Percentiles rank a stretch among this genome's conserved stretches.
These are phyloP conservation scores for Beauveria sp. DNA, from an alignment of 2,329 filamentous ascomycete genomes.

Conservation along the genomic window DNA sequence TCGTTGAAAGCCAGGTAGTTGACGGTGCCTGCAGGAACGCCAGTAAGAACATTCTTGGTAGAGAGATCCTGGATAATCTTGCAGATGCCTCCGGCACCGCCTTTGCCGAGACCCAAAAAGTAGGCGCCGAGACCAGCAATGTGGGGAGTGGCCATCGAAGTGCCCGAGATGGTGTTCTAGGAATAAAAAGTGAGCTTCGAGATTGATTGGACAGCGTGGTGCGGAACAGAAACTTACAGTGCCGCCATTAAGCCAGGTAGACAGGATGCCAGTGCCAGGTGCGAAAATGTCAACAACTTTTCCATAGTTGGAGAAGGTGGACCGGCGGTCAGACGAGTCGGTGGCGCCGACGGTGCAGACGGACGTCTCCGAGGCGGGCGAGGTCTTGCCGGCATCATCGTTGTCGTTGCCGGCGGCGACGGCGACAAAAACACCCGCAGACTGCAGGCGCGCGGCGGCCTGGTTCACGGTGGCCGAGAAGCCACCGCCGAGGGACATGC, in stretches of 20 bases:
- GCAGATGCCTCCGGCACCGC: constrained; percentile 28
- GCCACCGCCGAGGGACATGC: constrained; percentile 46
- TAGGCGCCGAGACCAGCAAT: constrained; percentile 56
- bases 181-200: not conserved
- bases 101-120: constrained; percentile 42
- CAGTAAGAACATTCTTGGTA: constrained; percentile 30
- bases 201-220: not conserved
- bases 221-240: not conserved
- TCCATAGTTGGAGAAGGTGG: constrained; percentile 47
- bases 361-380: constrained; percentile 39
- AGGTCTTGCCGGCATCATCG: constrained; percentile 36
- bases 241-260: constrained; percentile 21
- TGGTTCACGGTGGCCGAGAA: constrained; percentile 37
- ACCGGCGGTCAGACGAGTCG: constrained; percentile 32
- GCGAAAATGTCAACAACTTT: constrained; percentile 23
- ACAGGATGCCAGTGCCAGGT: constrained; percentile 33
- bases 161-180: constrained; percentile 36
- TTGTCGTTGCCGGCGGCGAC: constrained; percentile 47
- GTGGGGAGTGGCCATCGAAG: constrained; percentile 54
- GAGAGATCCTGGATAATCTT: constrained; percentile 32
- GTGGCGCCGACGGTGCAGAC: constrained; percentile 44
- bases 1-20: constrained; percentile 30
- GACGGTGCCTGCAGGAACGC: constrained; percentile 25
- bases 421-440: constrained; percentile 40
- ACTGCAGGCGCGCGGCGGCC: constrained; percentile 37